Percentiles rank a stretch among this genome's conserved stretches.
Evolutionary conservation across 148 eudicot genomes (phyloP).

Genomic region (Vaccinium corymbosum): DNA sequence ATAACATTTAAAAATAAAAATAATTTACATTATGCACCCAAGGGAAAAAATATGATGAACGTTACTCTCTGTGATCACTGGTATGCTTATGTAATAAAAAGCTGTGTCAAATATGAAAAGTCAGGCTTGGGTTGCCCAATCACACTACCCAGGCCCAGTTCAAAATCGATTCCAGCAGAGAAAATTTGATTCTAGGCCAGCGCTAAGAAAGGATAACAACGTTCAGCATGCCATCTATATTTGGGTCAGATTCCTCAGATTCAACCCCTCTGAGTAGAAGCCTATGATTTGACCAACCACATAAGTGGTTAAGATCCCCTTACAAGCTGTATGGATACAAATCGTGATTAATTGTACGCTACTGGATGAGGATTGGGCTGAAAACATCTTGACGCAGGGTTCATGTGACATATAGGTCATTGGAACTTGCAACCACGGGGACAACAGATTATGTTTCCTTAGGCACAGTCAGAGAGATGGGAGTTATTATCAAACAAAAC

Average conservation of each 20-base stretch:
- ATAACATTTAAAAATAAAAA: neutral
- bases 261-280: neutral
- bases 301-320: neutral
- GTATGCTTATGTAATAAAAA: neutral
- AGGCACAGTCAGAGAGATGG: neutral
- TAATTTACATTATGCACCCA: neutral
- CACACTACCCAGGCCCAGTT: neutral
- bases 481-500: neutral
- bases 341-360: neutral
- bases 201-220: neutral
- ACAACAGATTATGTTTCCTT: neutral
- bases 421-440: neutral
- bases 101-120: neutral
- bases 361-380: neutral
- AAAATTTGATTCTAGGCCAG: neutral
- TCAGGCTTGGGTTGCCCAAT: neutral
- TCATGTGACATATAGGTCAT: neutral
- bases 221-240: neutral
- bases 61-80: neutral
- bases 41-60: neutral
- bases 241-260: neutral
- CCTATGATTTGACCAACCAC: neutral
- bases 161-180: neutral
- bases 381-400: neutral
- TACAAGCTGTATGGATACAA: neutral